Base-by-base conservation (phyloP, 192 early-diverging fungal species). In the Linnemannia hyalina region DNA sequence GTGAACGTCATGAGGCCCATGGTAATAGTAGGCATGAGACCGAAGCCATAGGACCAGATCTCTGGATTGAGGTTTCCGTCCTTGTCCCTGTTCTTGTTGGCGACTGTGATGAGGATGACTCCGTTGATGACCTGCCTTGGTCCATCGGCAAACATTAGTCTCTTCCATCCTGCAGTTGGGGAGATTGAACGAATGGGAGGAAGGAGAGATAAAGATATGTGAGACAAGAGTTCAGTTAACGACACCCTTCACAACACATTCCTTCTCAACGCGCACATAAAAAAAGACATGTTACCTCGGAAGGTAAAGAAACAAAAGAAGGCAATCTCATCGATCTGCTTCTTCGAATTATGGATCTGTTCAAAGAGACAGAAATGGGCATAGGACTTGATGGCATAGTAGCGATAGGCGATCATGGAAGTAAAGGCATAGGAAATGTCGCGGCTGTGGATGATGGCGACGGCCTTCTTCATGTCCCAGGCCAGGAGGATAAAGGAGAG, bases 261-360 rank as follows among this genome's bases (percentile, higher is more conserved):
- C 38, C 0, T 52, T 16, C 49, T 52, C 18, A 52, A 18, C 0
- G 5, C 18, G 4, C 5, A 72, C 9, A 35, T 74, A 4, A 42
- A n/a, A 72, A 23, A 40, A 52, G 5, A 52, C 3, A 6, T 52
- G 5, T 70, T 89, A 94, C 95, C 94, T 88, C 95, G 93, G 78
- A 97, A 93, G 6, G 91, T 90, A 83, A 97, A 97, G 85, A 95
- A 97, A 13, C 95, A 94, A 83, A 91, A 96, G 74, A 96, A 97
- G 2, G 96, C 95, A 42, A 97, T 41, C 10, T 90, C 82, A 70
- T 97, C 97, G n/a, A 89, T 90, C 8, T 76, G 73, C 84, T 91
- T 95, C 74, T 89, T 91, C 15, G 92, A 91, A 54, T 90, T 86
- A 41, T 95, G 89, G 72, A 97, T 94, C 70, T 91, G 90, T 38